Evolutionary conservation across 305 asterid species (phyloP), one percentile per base, ranked within the genome.

Genomic region (Ruellia speciosa): DNA sequence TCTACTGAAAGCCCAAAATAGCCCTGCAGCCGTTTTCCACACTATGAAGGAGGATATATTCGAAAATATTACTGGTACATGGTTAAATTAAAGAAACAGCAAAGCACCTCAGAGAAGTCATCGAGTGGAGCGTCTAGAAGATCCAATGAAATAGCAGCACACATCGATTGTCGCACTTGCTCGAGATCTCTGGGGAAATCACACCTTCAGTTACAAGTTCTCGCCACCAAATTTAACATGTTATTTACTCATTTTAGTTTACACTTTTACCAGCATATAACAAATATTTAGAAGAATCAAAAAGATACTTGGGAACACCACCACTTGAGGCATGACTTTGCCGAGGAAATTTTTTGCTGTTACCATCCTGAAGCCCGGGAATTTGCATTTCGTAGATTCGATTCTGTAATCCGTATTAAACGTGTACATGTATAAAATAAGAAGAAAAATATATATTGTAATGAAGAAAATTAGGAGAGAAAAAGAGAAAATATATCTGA

Each of bases 21-120:
- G 17, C 96, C 98, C 98, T 87, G 72, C 72, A 75, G 58, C 54
- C 58, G n/a, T n/a, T 43, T 35, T 18, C 17, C 39, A 17, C 52
- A 56, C 31, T 24, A 24, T 24, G 31, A 24, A 24, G 31, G 31
- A 24, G 31, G 31, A 4, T 24, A 24, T 24, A 24, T 24, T 24
- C 31, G 31, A 24, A 24, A 24, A 24, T 4, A 24, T n/a, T n/a
- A n/a, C n/a, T n/a, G n/a, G 4, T 24, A 24, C 31, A 24, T 24
- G 31, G 31, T 34, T 45, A 49, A 47, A 56, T 52, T 49, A 49
- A 59, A 46, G 41, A 3, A 68, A 34, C 50, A 66, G 41, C 61
- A 61, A 54, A 24, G 31, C 31, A 79, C 97, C 93, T 89, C 90
- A 28, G 85, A 77, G 72, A 89, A 89, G 66, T 81, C 87, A 81